phyloP scores from a whole-genome alignment of 2,329 filamentous ascomycete species.

The Acrocalymma vagum region DNA sequence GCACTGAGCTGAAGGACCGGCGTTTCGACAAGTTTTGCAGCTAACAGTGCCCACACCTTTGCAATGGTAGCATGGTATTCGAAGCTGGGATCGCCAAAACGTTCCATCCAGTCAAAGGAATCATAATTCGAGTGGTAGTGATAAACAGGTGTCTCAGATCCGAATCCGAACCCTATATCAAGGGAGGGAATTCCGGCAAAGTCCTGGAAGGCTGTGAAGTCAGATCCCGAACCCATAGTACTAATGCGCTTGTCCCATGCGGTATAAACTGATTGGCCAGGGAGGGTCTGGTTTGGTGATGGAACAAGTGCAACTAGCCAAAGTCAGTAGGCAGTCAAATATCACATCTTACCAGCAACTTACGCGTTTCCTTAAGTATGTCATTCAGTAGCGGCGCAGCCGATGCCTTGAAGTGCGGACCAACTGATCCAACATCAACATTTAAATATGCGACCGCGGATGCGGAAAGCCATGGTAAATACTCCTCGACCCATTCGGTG shows the following conservation, averaged over 20 bases:
- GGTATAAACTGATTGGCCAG: conserved; percentile 75
- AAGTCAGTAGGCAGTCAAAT: conserved; percentile 17
- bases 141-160: conserved; percentile 62
- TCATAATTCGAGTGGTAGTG: conserved; percentile 89
- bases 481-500: conserved; percentile 94
- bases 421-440: conserved; percentile 77
- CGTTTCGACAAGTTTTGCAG: conserved; percentile 56
- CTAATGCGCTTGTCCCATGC: conserved; percentile 63
- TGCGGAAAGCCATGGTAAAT: conserved; percentile 78
- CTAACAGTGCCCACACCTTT: conserved; percentile 55
- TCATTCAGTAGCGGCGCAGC: conserved; percentile 81
- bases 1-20: conserved; percentile 58
- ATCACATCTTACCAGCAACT: conserved; percentile 8
- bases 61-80: conserved; percentile 64
- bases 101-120: conserved; percentile 84
- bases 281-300: conserved; percentile 74
- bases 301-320: conserved; percentile 36
- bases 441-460: conserved; percentile 85
- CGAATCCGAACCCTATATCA: conserved; percentile 55
- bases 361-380: conserved; percentile 71
- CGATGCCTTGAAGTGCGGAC: conserved; percentile 68
- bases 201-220: conserved; percentile 63
- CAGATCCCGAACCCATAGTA: conserved; percentile 63
- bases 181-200: conserved; percentile 60
- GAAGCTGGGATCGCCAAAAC: conserved; percentile 72